Conservation (phyloP, 805 yeast genomes). For the Monosporozyma aquatica region DNA sequence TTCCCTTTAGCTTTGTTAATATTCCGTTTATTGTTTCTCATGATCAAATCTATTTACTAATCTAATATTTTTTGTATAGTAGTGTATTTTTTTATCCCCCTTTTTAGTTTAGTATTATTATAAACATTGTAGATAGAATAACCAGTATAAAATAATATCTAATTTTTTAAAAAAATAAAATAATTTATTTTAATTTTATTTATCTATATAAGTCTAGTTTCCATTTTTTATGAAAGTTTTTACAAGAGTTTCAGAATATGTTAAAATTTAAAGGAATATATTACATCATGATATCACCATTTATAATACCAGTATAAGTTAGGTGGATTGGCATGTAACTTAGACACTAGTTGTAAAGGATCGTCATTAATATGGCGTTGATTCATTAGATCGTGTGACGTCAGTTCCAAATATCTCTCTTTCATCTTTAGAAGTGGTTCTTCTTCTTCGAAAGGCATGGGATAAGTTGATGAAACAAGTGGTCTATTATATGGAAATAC, state of each 20-base stretch:
- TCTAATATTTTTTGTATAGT: constrained; percentile 1
- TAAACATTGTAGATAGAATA: constrained; percentile 14
- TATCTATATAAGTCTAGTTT: not conserved
- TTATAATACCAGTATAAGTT: constrained; percentile 28
- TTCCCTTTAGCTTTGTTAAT: not conserved
- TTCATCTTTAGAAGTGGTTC: constrained; percentile 19
- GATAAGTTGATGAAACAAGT: constrained; percentile 23
- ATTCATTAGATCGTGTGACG: constrained; percentile 16
- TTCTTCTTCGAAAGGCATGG: constrained; percentile 17
- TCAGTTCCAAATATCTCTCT: constrained; percentile 22
- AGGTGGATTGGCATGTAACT: constrained; percentile 12
- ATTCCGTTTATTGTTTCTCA: constrained; percentile 1
- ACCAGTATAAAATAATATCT: constrained; percentile 5
- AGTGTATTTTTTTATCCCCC: not conserved
- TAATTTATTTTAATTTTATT: not conserved
- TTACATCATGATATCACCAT: constrained; percentile 21
- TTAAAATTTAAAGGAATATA: too few relatives aligned
- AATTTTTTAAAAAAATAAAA: not conserved
- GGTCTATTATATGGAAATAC: constrained; percentile 22
- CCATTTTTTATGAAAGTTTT: too few relatives aligned
- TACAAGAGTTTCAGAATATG: too few relatives aligned
- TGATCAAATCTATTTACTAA: constrained; percentile 1
- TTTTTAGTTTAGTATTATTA: constrained; percentile 6
- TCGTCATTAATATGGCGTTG: constrained; percentile 15
- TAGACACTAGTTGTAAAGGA: constrained; percentile 13